Evolutionary conservation across 768 basidiomycete genomes (phyloP), one percentile per base, ranked within the genome.

Genomic region (Flagelloscypha sp.): DNA sequence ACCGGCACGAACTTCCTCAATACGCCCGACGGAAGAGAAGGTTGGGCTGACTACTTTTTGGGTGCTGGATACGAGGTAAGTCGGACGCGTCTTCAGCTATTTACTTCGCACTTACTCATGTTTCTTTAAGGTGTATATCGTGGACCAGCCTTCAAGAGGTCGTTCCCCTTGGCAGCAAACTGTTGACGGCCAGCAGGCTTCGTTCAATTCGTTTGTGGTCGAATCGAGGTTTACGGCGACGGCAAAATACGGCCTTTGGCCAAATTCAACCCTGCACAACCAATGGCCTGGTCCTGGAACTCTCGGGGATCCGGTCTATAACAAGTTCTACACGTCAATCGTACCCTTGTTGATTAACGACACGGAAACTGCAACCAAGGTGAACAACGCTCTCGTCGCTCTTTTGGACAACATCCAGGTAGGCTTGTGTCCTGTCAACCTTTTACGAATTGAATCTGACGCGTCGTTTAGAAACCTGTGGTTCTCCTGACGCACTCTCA

Each of bases 11-110:
- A 59, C 35, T 69, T 72, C 47, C 47, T 74, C 28, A 72, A 71
- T 36, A 74, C 72, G 1, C 70, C 72, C 1, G 72, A 74, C 46
- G 70, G 68, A 17, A 57, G 69, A 41, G 47, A 58, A 7, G 72
- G 72, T n/a, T 74, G 72, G 72, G 66, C 66, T n/a, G 71, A 74
- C 50, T 71, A 67, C 48, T 70, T 74, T 36, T 45, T 74, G 38
- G 50, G 57, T 33, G 42, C 65, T 44, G 72, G 70, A 24, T 73
- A 70, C 39, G 70, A 73, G 54, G 72, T 73, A 46, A 36, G 23
- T 17, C 24, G 12, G 20, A 7, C 24, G 42, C 21, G 17, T n/a
- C 24, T 20, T 51, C 7, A 33, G 3, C 13, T 13, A 15, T 16
- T 34, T 8, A 27, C 21, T 23, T 11, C 7, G 19, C 21, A 5